Evolutionary conservation across 306 rosid genomes (phyloP).

Genomic region (Vicia villosa): DNA sequence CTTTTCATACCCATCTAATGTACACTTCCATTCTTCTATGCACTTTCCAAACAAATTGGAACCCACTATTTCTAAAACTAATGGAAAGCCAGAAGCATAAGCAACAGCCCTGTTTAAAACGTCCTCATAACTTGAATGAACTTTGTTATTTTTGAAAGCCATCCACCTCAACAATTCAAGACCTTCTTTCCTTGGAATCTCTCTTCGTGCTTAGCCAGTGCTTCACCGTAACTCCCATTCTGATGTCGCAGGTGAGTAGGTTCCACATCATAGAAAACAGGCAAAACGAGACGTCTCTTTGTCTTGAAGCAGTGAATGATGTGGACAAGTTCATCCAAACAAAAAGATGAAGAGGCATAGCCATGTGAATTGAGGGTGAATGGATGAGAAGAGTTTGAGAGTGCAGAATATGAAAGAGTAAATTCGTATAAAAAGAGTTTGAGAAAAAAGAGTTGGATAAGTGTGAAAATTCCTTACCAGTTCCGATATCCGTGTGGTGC

Average conservation of each 20-base stretch:
- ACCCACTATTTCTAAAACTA: neutral
- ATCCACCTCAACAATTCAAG: neutral
- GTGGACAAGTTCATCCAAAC: conserved; percentile 31
- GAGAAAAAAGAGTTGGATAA: too few relatives aligned
- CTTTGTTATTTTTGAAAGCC: neutral
- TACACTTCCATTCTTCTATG: neutral
- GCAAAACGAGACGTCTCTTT: neutral
- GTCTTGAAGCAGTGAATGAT: neutral
- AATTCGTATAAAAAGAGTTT: too few relatives aligned
- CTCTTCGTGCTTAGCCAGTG: neutral
- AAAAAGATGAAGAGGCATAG: conserved; percentile 14
- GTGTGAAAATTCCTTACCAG: too few relatives aligned
- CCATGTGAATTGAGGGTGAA: too few relatives aligned
- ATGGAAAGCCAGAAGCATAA: conserved; percentile 5
- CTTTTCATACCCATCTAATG: neutral
- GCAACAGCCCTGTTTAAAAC: neutral
- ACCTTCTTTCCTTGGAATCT: neutral
- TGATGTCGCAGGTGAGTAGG: conserved; percentile 1
- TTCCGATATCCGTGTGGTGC: too few relatives aligned
- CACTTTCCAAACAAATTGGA: neutral
- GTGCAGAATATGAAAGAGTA: too few relatives aligned
- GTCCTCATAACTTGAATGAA: neutral
- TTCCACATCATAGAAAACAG: conserved; percentile 4
- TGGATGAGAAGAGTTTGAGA: too few relatives aligned
- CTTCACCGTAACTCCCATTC: neutral